These are phyloP conservation scores for Gnomoniopsis smithogilvyi DNA, from an alignment of 2,329 filamentous ascomycete genomes.

Conservation along the genomic window DNA sequence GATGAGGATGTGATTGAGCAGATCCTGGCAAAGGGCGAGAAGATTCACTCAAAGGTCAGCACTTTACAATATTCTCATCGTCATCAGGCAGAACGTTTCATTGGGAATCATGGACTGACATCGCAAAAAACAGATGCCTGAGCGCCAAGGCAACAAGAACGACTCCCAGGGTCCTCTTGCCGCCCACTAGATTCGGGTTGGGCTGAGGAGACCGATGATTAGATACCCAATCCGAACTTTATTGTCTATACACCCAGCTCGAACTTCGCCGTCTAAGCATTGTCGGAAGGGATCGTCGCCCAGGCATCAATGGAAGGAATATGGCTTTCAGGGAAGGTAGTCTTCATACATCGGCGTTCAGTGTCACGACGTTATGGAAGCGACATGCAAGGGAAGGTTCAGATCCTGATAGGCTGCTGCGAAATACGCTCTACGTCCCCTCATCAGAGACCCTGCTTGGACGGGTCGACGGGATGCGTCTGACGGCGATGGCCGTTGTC, in stretches of 20 bases:
- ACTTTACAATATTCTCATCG: not conserved
- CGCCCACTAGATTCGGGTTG: conserved; percentile 33
- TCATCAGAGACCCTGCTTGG: not conserved
- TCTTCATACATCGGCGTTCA: conserved; percentile 2
- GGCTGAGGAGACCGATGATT: not conserved
- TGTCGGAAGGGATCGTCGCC: not conserved
- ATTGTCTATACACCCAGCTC: not conserved
- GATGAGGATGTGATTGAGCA: conserved; percentile 78
- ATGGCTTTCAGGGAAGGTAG: not conserved
- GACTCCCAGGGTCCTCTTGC: conserved; percentile 43
- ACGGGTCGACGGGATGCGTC: no score
- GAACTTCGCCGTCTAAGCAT: not conserved
- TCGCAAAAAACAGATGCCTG: conserved; percentile 40
- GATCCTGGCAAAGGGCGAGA: conserved; percentile 74
- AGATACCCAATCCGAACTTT: conserved; percentile 15
- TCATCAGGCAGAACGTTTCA: not conserved
- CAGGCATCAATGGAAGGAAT: not conserved
- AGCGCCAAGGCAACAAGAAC: conserved; percentile 51
- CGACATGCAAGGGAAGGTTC: not conserved
- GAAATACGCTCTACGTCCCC: not conserved
- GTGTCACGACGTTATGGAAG: conserved; percentile 3
- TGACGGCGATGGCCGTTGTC: no score
- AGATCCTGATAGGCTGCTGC: not conserved
- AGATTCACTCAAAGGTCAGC: conserved; percentile 59
- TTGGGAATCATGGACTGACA: conserved; percentile 9